Evolutionary conservation across 768 basidiomycete species (phyloP).

Genomic region (Mycena maculata): DNA sequence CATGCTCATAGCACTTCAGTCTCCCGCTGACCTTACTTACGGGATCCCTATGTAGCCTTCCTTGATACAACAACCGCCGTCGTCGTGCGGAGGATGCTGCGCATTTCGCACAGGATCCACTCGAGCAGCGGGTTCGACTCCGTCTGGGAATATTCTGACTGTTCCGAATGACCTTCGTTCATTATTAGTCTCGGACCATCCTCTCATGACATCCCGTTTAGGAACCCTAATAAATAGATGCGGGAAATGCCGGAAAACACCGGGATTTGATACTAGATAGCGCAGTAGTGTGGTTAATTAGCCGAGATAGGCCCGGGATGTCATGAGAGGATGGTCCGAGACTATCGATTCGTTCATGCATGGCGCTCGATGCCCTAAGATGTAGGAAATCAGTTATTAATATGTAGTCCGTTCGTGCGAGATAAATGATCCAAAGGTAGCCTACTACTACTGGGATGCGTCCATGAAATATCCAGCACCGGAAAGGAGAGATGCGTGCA

Average conservation of each 20-base stretch:
- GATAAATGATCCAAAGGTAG: conserved; percentile 30
- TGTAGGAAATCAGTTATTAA: conserved; percentile 12
- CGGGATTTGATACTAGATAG: too few relatives aligned
- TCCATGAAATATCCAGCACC: conserved; percentile 34
- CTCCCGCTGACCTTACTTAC: background rate
- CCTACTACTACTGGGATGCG: conserved; percentile 35
- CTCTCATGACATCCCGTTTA: too few relatives aligned
- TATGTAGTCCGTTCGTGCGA: conserved; percentile 31
- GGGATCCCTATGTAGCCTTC: background rate
- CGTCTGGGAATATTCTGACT: too few relatives aligned
- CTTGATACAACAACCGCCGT: background rate
- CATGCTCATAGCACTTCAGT: background rate
- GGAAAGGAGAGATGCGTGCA: conserved; percentile 17
- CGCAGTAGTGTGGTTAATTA: too few relatives aligned
- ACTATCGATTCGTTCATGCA: background rate
- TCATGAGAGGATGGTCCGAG: too few relatives aligned
- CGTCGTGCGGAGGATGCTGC: background rate
- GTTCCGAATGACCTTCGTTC: too few relatives aligned
- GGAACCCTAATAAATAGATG: too few relatives aligned
- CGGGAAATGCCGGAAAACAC: too few relatives aligned
- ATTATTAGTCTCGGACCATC: too few relatives aligned
- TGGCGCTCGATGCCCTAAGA: background rate
- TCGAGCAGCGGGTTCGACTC: too few relatives aligned
- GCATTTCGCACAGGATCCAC: conserved; percentile 8
- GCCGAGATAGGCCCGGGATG: too few relatives aligned